phyloP scores from a whole-genome alignment of 1,284 basidiomycete species.

The Heterobasidion irregulare region DNA sequence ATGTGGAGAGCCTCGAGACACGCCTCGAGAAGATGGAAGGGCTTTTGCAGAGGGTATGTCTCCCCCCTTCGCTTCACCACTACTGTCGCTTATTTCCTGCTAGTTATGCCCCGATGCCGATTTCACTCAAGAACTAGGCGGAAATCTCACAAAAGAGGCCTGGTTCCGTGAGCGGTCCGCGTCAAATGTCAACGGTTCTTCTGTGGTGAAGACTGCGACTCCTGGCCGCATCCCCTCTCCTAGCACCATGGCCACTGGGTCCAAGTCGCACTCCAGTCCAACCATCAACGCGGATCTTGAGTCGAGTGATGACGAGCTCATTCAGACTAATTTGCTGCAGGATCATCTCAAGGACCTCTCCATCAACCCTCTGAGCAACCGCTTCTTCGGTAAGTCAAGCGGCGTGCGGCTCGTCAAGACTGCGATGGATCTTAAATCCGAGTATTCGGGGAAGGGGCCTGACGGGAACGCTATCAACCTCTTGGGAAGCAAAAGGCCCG shows the following conservation, averaged over 20 bases:
- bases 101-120: slow-evolving; percentile 45
- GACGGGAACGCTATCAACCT: slow-evolving; percentile 9
- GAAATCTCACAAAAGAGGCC: slow-evolving; percentile 35
- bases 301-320: slow-evolving; percentile 21
- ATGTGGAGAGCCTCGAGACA: slow-evolving; percentile 66
- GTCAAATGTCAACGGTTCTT: background rate
- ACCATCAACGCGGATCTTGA: slow-evolving; percentile 24
- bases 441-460: slow-evolving; percentile 22
- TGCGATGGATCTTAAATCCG: slow-evolving; percentile 42
- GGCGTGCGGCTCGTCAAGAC: slow-evolving; percentile 40
- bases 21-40: slow-evolving; percentile 67
- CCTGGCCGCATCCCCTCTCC: slow-evolving; percentile 3
- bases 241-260: slow-evolving; percentile 1
- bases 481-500: slow-evolving; percentile 12
- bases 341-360: slow-evolving; percentile 12
- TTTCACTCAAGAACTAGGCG: slow-evolving; percentile 39
- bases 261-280: background rate
- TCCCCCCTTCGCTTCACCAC: background rate
- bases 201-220: slow-evolving; percentile 1
- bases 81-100: background rate
- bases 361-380: slow-evolving; percentile 22
- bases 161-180: slow-evolving; percentile 23
- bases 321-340: slow-evolving; percentile 8
- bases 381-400: slow-evolving; percentile 48
- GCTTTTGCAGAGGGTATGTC: slow-evolving; percentile 47